Base-by-base conservation (phyloP, 2,329 filamentous ascomycete species). In the Penicillium polonicum region DNA sequence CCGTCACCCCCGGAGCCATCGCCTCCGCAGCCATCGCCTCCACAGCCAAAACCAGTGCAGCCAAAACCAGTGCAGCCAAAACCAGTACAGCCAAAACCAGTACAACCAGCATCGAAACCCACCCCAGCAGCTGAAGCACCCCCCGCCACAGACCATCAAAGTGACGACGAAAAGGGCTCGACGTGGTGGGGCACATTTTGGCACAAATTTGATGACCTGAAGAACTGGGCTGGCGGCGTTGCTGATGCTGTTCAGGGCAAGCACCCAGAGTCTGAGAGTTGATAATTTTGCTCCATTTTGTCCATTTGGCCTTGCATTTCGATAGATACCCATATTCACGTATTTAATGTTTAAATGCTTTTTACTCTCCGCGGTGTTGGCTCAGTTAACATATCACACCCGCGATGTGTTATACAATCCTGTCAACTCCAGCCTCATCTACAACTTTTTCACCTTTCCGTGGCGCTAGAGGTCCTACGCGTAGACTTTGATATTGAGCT, bases 161-260 rank as follows among this genome's bases (percentile, higher is more conserved):
- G 57, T 38, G 60, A 69, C 3, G 55, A 67, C 31, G 66, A 68
- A 35, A 49, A 65, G 8, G 58, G 45, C 1, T 53, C 62, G 4
- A 65, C 61, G 3, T 76, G 74, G 70, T 76, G 70, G 73, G 67
- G 59, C 2, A 66, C 65, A 0, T n/a, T 76, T 17, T 70, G 67
- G 64, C 61, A 67, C 42, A 76, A 73, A 52, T 42, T 76, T n/a
- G 65, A 73, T 35, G 65, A 69, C 1, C 50, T 71, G 6, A 74
- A 75, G 58, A 58, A 74, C 23, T 77, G 75, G 75, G 69, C 72
- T 9, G 64, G 55, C 10, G 69, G 70, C 17, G 33, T 76, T 21
- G 59, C 72, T n/a, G 65, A 67, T 39, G 63, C 69, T 2, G 65
- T 70, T 50, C 69, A 71, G 38, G 70, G 71, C 45, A 67, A 69